Evolutionary conservation across 345 rosid genomes (phyloP), one percentile per base, ranked within the genome.

Genomic region (Trapa incisa): DNA sequence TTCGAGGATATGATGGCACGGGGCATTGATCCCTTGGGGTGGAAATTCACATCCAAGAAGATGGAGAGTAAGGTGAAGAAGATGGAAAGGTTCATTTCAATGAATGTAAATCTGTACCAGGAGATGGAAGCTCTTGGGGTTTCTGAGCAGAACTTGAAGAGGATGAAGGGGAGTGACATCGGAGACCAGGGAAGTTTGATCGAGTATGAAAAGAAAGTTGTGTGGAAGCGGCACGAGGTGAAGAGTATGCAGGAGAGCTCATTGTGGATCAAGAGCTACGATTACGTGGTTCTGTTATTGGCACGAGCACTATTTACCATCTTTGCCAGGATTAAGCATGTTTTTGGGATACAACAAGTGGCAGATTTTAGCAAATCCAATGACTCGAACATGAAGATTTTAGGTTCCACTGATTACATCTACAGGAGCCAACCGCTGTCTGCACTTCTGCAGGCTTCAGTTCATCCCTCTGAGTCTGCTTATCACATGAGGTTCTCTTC

Each of bases 91-190:
- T 91, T 83, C 50, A 81, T 94, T 66, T 84, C 86, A 0, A 78
- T 83, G 14, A 94, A 94, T 69, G 90, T 87, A 5, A 82, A 76
- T 67, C 74, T 94, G 66, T 89, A 89, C 65, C 99, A 91, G 73
- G 99, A 89, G 84, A 91, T 89, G 86, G 99, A 94, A 81, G 73
- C 85, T 74, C 84, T 94, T 41, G 74, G 83, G 2, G 97, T 91
- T 72, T 81, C 84, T 52, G 92, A 89, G 66, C 99, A 91, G 77
- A 85, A 84, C 70, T 73, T 82, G 33, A 91, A 74, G 79, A 82
- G 99, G 73, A 82, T 89, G 91, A 78, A 68, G 82, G 71, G 71
- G 47, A 75, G 78, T 71, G 89, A 85, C 47, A 76, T 81, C 15
- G 35, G 38, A 15, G 88, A 82, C 41, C 83, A 84, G 4, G 89